Evolutionary conservation across 768 basidiomycete genomes (phyloP), one percentile per base, ranked within the genome.

Genomic region (Tricholoma matsutake): DNA sequence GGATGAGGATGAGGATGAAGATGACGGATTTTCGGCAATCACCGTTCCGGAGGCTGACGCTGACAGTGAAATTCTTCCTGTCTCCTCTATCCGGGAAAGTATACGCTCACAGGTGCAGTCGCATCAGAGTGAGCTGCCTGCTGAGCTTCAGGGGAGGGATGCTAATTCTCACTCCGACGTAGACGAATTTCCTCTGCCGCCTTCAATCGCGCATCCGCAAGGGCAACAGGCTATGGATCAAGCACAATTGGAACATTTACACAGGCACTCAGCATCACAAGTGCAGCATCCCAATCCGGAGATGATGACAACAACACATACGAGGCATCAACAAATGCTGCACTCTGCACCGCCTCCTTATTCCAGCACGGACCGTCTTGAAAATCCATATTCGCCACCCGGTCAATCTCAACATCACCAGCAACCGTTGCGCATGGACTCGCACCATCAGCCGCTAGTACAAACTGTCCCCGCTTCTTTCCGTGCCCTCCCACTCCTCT

Each of bases 401-500:
- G 34, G 43, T 2, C 66, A 66, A 39, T 57, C 58, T 37, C 67
- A 63, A 22, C 67, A 59, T 47, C 57, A 62, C 11, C 63, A 59
- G 37, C 71, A 70, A 60, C 43, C 66, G 28, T n/a, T 65, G 57
- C 66, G 61, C 39, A 49, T 64, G 18, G 63, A 64, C 51, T 54
- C 56, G 31, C 69, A 68, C 32, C 63, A 68, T 54, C 63, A 59
- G 57, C 57, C 62, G 45, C 61, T 68, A 56, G 57, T 69, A 54
- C 64, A 73, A 54, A 54, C 63, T 32, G 71, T 70, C 45, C 72
- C 78, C 39, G 73, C 83, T 41, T 80, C 79, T 22, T 92, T 89
- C 75, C 88, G 91, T 56, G 86, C 87, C 1, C 82, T 92, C 22
- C 90, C 89, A 11, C 77, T 92, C 25, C 73, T 92, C 20, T 76